Conservation (phyloP, 1,284 basidiomycete species). For the Golubevia pallescens region DNA sequence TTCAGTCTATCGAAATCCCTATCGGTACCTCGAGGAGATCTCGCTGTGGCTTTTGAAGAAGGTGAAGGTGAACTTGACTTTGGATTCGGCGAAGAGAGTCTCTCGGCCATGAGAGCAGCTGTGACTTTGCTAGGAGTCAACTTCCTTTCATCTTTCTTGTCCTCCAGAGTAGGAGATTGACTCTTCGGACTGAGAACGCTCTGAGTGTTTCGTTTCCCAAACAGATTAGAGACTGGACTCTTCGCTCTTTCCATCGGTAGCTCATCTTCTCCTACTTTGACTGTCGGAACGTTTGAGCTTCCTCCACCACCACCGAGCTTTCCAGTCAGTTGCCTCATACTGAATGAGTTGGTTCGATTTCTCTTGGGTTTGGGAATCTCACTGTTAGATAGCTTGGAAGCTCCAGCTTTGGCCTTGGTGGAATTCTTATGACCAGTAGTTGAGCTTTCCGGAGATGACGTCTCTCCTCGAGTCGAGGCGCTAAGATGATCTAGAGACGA, state of each 20-base stretch:
- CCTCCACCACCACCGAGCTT: conserved; percentile 13
- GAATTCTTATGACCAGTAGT: background rate
- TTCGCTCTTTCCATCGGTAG: conserved; percentile 31
- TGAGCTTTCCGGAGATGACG: background rate
- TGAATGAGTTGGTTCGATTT: conserved; percentile 37
- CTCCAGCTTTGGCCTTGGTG: background rate
- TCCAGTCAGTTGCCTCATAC: conserved; percentile 9
- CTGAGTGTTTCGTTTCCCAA: conserved; percentile 13
- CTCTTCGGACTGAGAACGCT: background rate
- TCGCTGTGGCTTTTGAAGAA: background rate
- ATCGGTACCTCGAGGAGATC: conserved; percentile 7
- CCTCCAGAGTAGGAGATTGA: background rate
- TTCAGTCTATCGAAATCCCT: conserved; percentile 28
- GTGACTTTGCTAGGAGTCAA: background rate
- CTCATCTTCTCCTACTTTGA: conserved; percentile 29
- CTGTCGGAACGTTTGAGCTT: conserved; percentile 17
- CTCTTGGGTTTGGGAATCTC: conserved; percentile 5
- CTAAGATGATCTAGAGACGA: background rate
- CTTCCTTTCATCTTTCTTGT: background rate
- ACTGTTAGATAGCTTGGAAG: background rate
- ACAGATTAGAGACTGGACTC: conserved; percentile 28
- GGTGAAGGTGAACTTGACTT: background rate
- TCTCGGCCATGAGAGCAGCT: background rate
- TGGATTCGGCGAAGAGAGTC: background rate
- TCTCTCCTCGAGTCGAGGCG: background rate